Evolutionary conservation across 2,329 filamentous ascomycete species (phyloP).

Genomic region (Fusarium drepaniforme): DNA sequence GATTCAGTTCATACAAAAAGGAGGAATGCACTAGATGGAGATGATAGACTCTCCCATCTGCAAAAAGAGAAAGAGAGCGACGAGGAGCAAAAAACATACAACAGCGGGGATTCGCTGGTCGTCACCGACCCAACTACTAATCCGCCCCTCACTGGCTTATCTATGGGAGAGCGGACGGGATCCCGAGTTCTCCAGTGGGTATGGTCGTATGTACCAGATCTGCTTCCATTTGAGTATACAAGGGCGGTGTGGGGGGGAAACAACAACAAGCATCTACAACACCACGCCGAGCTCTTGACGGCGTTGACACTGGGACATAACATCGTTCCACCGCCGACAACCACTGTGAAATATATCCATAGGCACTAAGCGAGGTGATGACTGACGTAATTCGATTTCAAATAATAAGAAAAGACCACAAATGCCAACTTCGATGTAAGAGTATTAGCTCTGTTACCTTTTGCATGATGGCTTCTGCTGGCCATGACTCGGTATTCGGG

Average conservation of each 20-base stretch:
- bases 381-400: too few relatives aligned
- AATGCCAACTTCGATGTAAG: not conserved
- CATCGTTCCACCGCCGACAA: too few relatives aligned
- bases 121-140: constrained; percentile 2
- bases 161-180: not conserved
- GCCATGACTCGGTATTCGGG: not conserved
- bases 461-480: not conserved
- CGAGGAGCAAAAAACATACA: not conserved
- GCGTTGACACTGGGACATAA: not conserved
- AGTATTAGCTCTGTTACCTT: not conserved
- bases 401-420: not conserved
- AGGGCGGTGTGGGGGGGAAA: not conserved
- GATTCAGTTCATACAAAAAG: too few relatives aligned
- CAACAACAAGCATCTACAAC: not conserved
- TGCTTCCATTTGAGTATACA: not conserved
- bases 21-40: too few relatives aligned
- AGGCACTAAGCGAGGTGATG: not conserved
- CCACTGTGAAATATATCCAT: not conserved
- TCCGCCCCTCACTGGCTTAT: not conserved
- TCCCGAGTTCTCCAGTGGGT: constrained; percentile 2
- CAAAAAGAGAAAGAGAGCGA: not conserved
- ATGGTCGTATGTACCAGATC: not conserved
- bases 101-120: constrained; percentile 2
- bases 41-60: too few relatives aligned
- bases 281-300: not conserved